Percentiles rank a stretch among this genome's conserved stretches.
phyloP scores from a whole-genome alignment of 495 filamentous ascomycete genomes.

The Penicillium dipodomyicola region DNA sequence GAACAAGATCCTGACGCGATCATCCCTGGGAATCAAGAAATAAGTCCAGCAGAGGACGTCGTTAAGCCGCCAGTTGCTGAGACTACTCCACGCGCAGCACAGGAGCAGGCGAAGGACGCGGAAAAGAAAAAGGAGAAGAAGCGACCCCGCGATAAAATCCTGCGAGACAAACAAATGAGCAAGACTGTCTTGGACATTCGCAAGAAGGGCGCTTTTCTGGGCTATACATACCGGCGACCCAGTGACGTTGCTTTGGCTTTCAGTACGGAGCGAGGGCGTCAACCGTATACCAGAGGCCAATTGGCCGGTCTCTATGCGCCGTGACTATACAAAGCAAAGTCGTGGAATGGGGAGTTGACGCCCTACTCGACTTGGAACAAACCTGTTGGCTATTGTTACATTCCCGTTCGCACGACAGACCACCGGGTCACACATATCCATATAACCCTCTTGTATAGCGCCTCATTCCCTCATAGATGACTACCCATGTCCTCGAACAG shows the following conservation, averaged over 20 bases:
- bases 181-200: constrained; percentile 70
- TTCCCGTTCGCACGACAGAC: background rate
- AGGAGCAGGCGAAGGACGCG: constrained; percentile 20
- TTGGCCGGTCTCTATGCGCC: constrained; percentile 31
- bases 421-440: background rate
- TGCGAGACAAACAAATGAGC: constrained; percentile 66
- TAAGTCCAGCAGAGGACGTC: background rate
- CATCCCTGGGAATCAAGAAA: constrained; percentile 14
- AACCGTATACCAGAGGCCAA: constrained; percentile 25
- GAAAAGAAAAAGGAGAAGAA: constrained; percentile 57
- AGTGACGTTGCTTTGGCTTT: constrained; percentile 38
- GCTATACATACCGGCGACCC: constrained; percentile 80
- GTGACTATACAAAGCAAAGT: background rate
- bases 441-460: background rate
- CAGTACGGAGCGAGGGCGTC: constrained; percentile 32
- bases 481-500: background rate
- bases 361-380: background rate
- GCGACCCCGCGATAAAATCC: constrained; percentile 72
- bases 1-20: constrained; percentile 15
- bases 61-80: background rate
- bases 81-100: background rate
- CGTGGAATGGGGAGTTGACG: background rate
- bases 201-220: constrained; percentile 77
- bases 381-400: background rate
- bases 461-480: background rate